Base-by-base conservation (phyloP, 2,329 filamentous ascomycete species). In the Magnaporthiopsis incrustans region DNA sequence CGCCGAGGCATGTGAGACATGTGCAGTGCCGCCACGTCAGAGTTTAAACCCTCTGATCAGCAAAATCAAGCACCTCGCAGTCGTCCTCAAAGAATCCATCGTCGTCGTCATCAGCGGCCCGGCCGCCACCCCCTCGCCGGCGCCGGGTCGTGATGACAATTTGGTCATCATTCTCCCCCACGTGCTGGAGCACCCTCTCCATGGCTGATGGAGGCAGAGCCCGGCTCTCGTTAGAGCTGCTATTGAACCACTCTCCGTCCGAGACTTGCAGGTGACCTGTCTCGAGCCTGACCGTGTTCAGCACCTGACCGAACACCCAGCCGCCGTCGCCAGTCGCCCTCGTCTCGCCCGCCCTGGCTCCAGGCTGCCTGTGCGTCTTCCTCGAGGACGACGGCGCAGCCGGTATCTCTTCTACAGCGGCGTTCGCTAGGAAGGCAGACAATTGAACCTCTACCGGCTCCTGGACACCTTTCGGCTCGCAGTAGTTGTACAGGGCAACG, bases 31-130 rank as follows among this genome's bases (percentile, higher is more conserved):
- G 44, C 44, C n/a, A 25, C 44, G 10, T 25, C 44, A 53, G 22
- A 53, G 57, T 66, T 81, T 73, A 88, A 38, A 88, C 85, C 73
- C 85, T 78, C 76, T 88, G 85, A 70, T 87, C 85, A 30, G 92
- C 90, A 82, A 95, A 96, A 77, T 96, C 92, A 67, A 96, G 82
- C 65, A 97, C 90, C 74, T 96, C 92, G 69, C 91, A 95, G 72
- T 96, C 92, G 73, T 97, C 91, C 76, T 97, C 92, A 71, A 96
- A 96, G 75, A 96, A 96, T 2, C 89, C 89, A 64, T 89, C 89
- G 59, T 87, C 56, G 1, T 64, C 65, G 14, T 75, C 73, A 35
- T 79, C 78, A 50, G 38, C 33, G 22, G 77, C 74, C 53, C 77
- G 73, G 63, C 82, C 79, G 62, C 79, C 81, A 56, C 80, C 78